A percentile compares a stretch with the other conserved stretches of the same genome.
Evolutionary conservation across 495 filamentous ascomycete genomes (phyloP).

Genomic region (Neurospora sp.): DNA sequence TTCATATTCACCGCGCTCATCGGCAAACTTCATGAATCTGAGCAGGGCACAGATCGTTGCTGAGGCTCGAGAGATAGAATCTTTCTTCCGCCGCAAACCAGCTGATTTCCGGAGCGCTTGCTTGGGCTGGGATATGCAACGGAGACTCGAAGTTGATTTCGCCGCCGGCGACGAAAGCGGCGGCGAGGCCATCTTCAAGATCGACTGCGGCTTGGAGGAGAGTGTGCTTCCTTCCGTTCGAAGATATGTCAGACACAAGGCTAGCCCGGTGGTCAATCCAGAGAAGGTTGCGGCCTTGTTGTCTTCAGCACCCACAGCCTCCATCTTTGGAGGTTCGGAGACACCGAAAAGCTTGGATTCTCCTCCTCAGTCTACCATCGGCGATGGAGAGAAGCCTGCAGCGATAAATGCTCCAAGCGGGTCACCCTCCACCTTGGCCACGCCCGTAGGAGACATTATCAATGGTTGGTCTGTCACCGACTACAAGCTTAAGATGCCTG

Average conservation of each 20-base stretch:
- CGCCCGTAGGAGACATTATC: background rate
- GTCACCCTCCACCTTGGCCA: background rate
- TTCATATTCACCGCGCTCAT: constrained; percentile 37
- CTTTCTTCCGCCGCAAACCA: constrained; percentile 62
- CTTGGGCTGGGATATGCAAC: constrained; percentile 85
- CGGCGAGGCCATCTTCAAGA: constrained; percentile 65
- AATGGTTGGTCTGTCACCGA: constrained; percentile 20
- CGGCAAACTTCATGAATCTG: constrained; percentile 52
- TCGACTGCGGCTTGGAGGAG: constrained; percentile 58
- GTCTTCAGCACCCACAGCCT: background rate
- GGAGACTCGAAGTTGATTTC: constrained; percentile 81
- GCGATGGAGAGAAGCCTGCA: background rate
- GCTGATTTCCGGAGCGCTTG: constrained; percentile 69
- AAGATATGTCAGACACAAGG: constrained; percentile 17
- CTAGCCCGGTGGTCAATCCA: background rate
- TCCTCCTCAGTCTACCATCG: background rate
- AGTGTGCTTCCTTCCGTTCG: constrained; percentile 26
- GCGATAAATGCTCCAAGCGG: background rate
- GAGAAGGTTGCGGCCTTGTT: background rate
- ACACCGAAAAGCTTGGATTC: background rate
- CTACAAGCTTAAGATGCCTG: constrained; percentile 22
- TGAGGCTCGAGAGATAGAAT: constrained; percentile 73
- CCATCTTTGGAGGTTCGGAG: constrained; percentile 13
- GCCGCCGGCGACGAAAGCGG: constrained; percentile 63
- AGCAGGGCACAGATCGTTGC: constrained; percentile 56